A percentile compares a stretch with the other conserved stretches of the same genome.
These are phyloP conservation scores for Epichloe elymi DNA, from an alignment of 2,329 filamentous ascomycete species.

Conservation along the genomic window DNA sequence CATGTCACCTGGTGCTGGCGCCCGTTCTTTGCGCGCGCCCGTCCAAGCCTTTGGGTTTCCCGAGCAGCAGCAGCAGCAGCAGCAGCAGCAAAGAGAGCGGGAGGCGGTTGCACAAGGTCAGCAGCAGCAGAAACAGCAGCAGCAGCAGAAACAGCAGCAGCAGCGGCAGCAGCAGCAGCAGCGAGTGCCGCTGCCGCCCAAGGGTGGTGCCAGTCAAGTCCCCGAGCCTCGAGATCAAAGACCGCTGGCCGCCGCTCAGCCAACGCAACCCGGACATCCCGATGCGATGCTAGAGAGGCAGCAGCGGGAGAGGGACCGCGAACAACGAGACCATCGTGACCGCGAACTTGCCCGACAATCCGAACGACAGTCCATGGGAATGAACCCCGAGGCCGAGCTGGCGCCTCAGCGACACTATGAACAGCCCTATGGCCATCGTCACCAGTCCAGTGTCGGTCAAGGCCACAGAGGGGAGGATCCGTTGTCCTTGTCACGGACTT, in stretches of 20 bases:
- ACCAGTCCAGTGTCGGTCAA: conserved; percentile 25
- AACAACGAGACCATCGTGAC: conserved; percentile 9
- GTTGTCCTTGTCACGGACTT: conserved; percentile 23
- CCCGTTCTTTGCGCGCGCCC: conserved; percentile 30
- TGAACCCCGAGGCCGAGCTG: conserved; percentile 40
- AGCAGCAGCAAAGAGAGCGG: conserved; percentile 11
- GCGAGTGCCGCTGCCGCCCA: conserved; percentile 4
- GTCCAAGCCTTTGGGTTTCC: conserved; percentile 29
- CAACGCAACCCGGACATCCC: conserved; percentile 2
- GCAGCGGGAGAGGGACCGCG: conserved; percentile 10
- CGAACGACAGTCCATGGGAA: conserved; percentile 19
- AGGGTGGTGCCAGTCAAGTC: conserved; percentile 1
- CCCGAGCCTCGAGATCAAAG: conserved; percentile 6
- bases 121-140: conserved; percentile 13
- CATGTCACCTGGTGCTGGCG: conserved; percentile 30
- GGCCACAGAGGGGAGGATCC: conserved; percentile 26
- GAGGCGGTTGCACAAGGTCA: conserved; percentile 4
- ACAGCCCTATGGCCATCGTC: conserved; percentile 25
- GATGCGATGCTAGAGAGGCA: conserved; percentile 8
- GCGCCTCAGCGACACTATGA: conserved; percentile 30
- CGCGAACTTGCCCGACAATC: conserved; percentile 7
- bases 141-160: background rate
- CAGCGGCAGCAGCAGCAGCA: conserved; percentile 13
- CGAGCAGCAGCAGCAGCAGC: conserved; percentile 27
- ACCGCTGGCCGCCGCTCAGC: conserved; percentile 5